Base-by-base conservation (phyloP, 2,329 filamentous ascomycete species). In the Phialocephala subalpina region DNA sequence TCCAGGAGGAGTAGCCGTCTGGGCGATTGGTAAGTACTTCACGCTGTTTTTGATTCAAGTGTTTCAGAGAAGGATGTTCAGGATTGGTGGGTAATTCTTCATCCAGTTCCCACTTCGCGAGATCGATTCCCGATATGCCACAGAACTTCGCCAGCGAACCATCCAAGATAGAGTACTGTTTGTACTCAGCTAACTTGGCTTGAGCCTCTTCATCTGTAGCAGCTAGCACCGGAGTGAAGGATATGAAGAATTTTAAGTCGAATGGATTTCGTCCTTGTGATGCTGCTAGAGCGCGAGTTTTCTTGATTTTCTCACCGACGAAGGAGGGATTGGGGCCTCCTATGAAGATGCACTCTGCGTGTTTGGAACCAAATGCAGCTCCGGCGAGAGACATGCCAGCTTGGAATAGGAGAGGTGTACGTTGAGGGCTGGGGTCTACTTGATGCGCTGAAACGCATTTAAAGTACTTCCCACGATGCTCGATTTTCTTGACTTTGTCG, bases 101-200 rank as follows among this genome's bases (percentile, higher is more conserved):
- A 49, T 49, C 45, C 6, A 49, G 45, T 25, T 14, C 45, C n/a
- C n/a, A 25, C 16, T 81, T 81, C 3, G 83, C 85, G 18, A 91
- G 78, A 74, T 91, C 86, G 40, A 90, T 88, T 0, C 88, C 90
- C 0, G 90, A 92, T 89, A 90, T 93, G 1, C 90, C 90, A 27
- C 89, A 88, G 68, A 93, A 92, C 14, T 92, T 77, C 0, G 90
- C 88, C 60, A 92, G 75, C 0, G 89, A 90, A 1, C 91, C 90
- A 66, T 89, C 90, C 36, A 84, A 82, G 0, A 83, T 85, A 0
- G 88, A 90, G 72, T 91, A 86, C 67, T 84, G 82, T 33, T 84
- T 81, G 64, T 86, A n/a, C n/a, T n/a, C n/a, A n/a, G n/a, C n/a
- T n/a, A n/a, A 88, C 8, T 92, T 92, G 3, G 82, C 84, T 66